These are phyloP conservation scores for Castanea crenata DNA, from an alignment of 306 rosid genomes.

Conservation along the genomic window DNA sequence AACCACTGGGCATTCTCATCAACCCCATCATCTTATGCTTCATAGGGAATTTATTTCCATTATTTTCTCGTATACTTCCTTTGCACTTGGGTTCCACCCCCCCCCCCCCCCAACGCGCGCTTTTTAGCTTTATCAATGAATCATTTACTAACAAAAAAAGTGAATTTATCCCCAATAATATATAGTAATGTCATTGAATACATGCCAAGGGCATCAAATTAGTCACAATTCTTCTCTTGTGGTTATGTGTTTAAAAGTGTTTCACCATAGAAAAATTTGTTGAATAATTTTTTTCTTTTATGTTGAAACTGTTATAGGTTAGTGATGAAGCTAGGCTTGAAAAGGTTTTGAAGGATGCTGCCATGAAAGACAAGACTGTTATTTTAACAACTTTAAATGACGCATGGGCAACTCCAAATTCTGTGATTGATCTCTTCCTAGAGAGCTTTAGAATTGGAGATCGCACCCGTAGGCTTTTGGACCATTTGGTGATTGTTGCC, in stretches of 20 bases:
- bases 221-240: slow-evolving; percentile 18
- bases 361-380: slow-evolving; percentile 74
- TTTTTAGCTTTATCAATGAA: background rate
- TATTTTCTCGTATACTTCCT: no score
- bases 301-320: slow-evolving; percentile 38
- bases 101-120: no score
- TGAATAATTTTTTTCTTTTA: slow-evolving; percentile 15
- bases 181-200: background rate
- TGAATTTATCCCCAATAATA: background rate
- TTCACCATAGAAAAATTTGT: slow-evolving; percentile 4
- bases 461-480: slow-evolving; percentile 58
- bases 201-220: slow-evolving; percentile 18
- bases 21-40: no score
- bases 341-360: slow-evolving; percentile 62
- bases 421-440: slow-evolving; percentile 79
- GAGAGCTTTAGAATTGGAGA: slow-evolving; percentile 89
- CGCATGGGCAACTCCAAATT: slow-evolving; percentile 93
- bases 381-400: slow-evolving; percentile 87
- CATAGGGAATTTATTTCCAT: no score
- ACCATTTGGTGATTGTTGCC: slow-evolving; percentile 83
- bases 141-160: background rate
- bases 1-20: no score
- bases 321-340: slow-evolving; percentile 55
- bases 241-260: slow-evolving; percentile 11
- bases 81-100: no score